Base-by-base conservation (phyloP, 441 rosid genomes). In the Manihot esculenta region DNA sequence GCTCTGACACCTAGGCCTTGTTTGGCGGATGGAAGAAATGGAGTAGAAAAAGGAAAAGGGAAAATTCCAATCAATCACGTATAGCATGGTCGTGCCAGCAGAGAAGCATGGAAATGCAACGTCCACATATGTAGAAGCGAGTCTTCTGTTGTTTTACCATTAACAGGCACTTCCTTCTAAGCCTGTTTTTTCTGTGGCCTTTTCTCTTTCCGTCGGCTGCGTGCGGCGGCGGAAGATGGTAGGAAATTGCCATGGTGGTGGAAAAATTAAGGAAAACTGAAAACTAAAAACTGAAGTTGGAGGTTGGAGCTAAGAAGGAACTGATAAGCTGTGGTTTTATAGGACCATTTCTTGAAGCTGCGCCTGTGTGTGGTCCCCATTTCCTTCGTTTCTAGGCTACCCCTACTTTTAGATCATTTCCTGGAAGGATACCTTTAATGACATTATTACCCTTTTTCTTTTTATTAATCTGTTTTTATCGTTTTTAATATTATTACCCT, bases 121-220 rank as follows among this genome's bases (percentile, higher is more conserved):
- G 93, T 6, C 86, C 83, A 0, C 88, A 81, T 56, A 88, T 88
- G 66, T 87, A 90, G 57, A 88, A 80, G 3, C 90, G 85, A 54
- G 90, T 88, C 74, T 84, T 86, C 53, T 87, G 89, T 21, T 90
- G 96, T 66, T 85, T 90, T 2, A 78, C 88, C 84, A 87, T 77
- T 14, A 24, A 30, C 67, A 82, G 55, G 20, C 89, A 85, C 60
- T 81, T 82, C 7, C 79, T 76, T 38, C 84, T 17, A 27, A 90
- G 44, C 53, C 83, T 71, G 12, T 72, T 69, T 69, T 78, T 84
- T 54, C 68, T 50, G 56, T 27, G 77, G n/a, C 56, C 59, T 70
- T 68, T 74, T 48, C 49, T 54, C 20, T 27, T 27, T 35, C 55
- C 18, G 18, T 51, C 26, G 10, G 61, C 9, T 35, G 48, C 10